Conservation (phyloP, 1,284 basidiomycete species). For the Rhodotorula mucilaginosa region DNA sequence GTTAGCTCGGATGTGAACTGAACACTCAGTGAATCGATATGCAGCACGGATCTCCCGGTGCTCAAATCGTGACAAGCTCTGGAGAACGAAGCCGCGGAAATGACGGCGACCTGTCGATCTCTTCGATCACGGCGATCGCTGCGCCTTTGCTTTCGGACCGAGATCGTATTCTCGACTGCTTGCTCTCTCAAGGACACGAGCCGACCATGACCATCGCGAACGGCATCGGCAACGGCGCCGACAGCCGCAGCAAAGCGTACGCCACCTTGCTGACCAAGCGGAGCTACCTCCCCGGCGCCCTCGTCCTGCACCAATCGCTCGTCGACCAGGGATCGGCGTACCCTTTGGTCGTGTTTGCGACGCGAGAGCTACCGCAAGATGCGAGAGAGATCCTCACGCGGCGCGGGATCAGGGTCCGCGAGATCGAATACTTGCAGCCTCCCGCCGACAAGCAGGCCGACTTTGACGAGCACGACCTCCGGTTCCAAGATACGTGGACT, state of each 20-base stretch:
- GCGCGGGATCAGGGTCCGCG: slow-evolving; percentile 58
- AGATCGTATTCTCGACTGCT: background rate
- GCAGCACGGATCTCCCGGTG: too few species aligned
- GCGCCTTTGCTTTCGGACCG: too few species aligned
- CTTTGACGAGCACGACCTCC: slow-evolving; percentile 48
- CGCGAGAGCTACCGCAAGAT: slow-evolving; percentile 60
- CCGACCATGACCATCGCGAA: background rate
- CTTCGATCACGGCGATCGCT: too few species aligned
- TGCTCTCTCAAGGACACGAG: background rate
- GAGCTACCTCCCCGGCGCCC: slow-evolving; percentile 61
- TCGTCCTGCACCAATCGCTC: slow-evolving; percentile 71
- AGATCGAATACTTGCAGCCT: slow-evolving; percentile 65
- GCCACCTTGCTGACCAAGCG: slow-evolving; percentile 65
- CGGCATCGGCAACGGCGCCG: background rate
- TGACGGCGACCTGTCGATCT: too few species aligned
- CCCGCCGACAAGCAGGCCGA: slow-evolving; percentile 56
- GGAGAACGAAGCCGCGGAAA: too few species aligned
- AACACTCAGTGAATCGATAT: too few species aligned
- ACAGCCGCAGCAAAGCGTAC: slow-evolving; percentile 40
- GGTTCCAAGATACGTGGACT: slow-evolving; percentile 86
- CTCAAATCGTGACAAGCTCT: too few species aligned
- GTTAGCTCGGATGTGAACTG: too few species aligned
- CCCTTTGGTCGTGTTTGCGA: slow-evolving; percentile 78
- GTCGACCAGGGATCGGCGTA: slow-evolving; percentile 64
- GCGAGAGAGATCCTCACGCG: slow-evolving; percentile 59